A percentile compares a stretch with the other conserved stretches of the same genome.
Evolutionary conservation across 1,139 yeast genomes (phyloP).

Genomic region (Zygosaccharomyces pseudobailii): DNA sequence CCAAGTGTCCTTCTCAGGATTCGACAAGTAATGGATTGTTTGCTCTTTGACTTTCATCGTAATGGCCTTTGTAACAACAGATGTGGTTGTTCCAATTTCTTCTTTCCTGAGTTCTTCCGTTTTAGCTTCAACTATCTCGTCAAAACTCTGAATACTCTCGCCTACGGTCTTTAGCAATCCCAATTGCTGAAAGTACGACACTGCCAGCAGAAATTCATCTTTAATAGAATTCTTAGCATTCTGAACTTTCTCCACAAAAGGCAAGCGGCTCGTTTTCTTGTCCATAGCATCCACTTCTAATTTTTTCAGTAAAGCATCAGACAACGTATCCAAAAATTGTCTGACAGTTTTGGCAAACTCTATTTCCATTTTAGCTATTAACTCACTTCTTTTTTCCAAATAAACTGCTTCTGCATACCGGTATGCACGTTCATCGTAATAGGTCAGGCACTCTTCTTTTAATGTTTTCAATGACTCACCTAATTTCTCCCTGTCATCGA

Average conservation of each 20-base stretch:
- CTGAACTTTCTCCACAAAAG: constrained; percentile 27
- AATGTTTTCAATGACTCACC: constrained; percentile 42
- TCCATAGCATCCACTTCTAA: constrained; percentile 13
- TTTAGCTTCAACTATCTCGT: constrained; percentile 12
- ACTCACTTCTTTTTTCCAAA: constrained; percentile 49
- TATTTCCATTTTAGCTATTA: constrained; percentile 44
- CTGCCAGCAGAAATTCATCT: constrained; percentile 9
- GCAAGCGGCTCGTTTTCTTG: constrained; percentile 11
- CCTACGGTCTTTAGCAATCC: constrained; percentile 15
- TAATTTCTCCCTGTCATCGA: constrained; percentile 38
- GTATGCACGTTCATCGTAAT: constrained; percentile 66
- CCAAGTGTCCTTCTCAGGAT: constrained; percentile 30
- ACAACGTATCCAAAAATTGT: constrained; percentile 9
- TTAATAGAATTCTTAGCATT: constrained; percentile 9
- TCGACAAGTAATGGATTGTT: constrained; percentile 23
- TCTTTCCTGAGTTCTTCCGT: constrained; percentile 19
- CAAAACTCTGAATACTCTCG: constrained; percentile 12
- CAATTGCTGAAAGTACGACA: constrained; percentile 14
- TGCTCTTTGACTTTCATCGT: constrained; percentile 28
- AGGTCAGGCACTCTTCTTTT: constrained; percentile 43
- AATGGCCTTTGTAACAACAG: constrained; percentile 22
- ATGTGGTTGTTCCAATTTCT: constrained; percentile 21
- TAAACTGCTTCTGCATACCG: constrained; percentile 67
- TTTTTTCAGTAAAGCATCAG: constrained; percentile 11
- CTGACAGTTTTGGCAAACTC: constrained; percentile 38